Base-by-base conservation (phyloP, 148 eudicot genomes). In the Fagopyrum esculentum region DNA sequence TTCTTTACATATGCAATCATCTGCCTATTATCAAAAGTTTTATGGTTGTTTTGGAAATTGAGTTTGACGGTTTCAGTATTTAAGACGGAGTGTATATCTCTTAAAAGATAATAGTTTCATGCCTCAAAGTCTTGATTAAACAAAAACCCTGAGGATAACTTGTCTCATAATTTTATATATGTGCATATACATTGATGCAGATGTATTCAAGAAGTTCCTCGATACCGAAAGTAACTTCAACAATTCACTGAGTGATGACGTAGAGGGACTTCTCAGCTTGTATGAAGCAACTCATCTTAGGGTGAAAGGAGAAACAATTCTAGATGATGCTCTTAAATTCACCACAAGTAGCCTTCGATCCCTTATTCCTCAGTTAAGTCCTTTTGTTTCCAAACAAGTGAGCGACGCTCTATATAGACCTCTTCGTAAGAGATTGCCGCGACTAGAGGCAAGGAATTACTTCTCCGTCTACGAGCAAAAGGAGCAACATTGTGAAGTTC, bases 281-380 rank as follows among this genome's bases (percentile, higher is more conserved):
- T 70, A 77, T 44, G 79, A 77, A 47, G 79, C 79, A 19, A 1
- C 79, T 0, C 69, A 77, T 74, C 68, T 74, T 11, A 77, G 73
- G 74, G 49, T 70, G 9, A 66, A 22, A 19, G 68, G 74, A 64
- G 79, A 71, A 54, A 22, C 55, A 12, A 71, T 77, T 9, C 79
- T 77, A 35, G 79, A 77, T 17, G 69, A 77, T 9, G 75, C 76
- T 43, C 69, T 76, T 44, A 69, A 59, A 40, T 80, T 80, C 73
- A 52, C 72, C 29, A 77, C 16, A 44, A 16, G 64, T 9, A 48
- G 45, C 54, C 79, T 77, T 6, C 12, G 12, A 40, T 77, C 79
- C 1, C 1, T 44, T 19, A 16, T 26, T 2, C 6, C 66, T 7
- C 74, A 70, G 4, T 17, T 50, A 55, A 52, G 54, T 68, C 79